A percentile compares a stretch with the other conserved stretches of the same genome.
Evolutionary conservation across 345 rosid species (phyloP).

Genomic region (Arabidopsis suecica): DNA sequence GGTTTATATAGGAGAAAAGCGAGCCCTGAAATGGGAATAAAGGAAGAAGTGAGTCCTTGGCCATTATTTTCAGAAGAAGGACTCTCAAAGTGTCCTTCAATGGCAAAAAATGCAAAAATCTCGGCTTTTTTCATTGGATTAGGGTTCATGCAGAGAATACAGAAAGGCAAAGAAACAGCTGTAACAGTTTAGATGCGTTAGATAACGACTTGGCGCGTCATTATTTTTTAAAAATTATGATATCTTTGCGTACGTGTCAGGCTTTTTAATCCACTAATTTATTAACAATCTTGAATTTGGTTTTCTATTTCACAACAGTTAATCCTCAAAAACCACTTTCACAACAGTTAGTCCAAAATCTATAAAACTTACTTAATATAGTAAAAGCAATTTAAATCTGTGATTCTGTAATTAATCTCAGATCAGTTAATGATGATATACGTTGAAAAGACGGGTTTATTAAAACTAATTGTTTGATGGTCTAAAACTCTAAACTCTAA

Average conservation of each 20-base stretch:
- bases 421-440: background rate
- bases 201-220: constrained; percentile 36
- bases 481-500: too few relatives aligned
- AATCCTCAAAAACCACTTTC: background rate
- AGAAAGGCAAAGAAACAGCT: constrained; percentile 6
- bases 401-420: background rate
- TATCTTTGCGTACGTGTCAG: background rate
- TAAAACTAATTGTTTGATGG: background rate
- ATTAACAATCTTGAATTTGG: background rate
- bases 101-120: constrained; percentile 25
- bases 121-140: background rate
- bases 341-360: background rate
- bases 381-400: background rate
- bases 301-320: background rate
- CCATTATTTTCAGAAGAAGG: constrained; percentile 43
- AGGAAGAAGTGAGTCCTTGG: constrained; percentile 36
- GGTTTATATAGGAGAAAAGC: constrained; percentile 11
- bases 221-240: background rate
- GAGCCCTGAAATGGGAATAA: constrained; percentile 47
- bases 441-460: too few relatives aligned
- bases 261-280: background rate
- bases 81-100: constrained; percentile 34
- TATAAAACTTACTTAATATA: background rate
- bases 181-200: background rate
- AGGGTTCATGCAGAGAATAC: constrained; percentile 27